phyloP scores from a whole-genome alignment of 192 early-diverging fungal genomes.

The Backusella psychrophila region DNA sequence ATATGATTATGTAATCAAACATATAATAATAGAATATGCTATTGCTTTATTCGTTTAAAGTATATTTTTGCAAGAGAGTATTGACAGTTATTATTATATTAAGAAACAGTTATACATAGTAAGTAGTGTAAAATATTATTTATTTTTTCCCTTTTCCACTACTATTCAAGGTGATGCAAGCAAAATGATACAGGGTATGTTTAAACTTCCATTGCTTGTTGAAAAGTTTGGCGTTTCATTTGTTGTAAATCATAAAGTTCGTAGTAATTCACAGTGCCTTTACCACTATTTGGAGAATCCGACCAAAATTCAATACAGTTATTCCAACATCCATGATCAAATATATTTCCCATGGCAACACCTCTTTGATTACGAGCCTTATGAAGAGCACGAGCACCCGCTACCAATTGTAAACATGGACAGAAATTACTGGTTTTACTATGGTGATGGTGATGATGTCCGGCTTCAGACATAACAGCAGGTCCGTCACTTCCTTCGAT shows the following conservation, averaged over 20 bases:
- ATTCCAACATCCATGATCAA: constrained; percentile 72
- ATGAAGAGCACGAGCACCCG: constrained; percentile 35
- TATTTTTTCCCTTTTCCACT: background rate
- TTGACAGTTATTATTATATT: background rate
- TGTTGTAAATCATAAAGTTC: constrained; percentile 44
- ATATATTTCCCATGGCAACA: constrained; percentile 56
- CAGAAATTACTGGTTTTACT: constrained; percentile 22
- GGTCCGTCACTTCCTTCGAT: constrained; percentile 33
- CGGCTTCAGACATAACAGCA: constrained; percentile 9
- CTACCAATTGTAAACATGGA: constrained; percentile 36
- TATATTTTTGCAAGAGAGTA: background rate
- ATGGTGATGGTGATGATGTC: constrained; percentile 22
- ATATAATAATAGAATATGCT: background rate
- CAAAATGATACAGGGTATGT: background rate
- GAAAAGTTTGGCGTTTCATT: background rate
- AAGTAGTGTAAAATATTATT: background rate
- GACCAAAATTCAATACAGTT: constrained; percentile 91
- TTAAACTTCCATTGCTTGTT: constrained; percentile 8
- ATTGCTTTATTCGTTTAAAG: background rate
- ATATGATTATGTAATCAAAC: background rate
- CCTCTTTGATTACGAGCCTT: constrained; percentile 26
- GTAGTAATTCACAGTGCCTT: constrained; percentile 60
- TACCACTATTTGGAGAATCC: constrained; percentile 49
- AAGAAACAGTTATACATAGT: background rate
- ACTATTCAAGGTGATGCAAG: background rate